These are phyloP conservation scores for Colletotrichum lindemuthianum DNA, from an alignment of 2,329 filamentous ascomycete species.

Conservation along the genomic window DNA sequence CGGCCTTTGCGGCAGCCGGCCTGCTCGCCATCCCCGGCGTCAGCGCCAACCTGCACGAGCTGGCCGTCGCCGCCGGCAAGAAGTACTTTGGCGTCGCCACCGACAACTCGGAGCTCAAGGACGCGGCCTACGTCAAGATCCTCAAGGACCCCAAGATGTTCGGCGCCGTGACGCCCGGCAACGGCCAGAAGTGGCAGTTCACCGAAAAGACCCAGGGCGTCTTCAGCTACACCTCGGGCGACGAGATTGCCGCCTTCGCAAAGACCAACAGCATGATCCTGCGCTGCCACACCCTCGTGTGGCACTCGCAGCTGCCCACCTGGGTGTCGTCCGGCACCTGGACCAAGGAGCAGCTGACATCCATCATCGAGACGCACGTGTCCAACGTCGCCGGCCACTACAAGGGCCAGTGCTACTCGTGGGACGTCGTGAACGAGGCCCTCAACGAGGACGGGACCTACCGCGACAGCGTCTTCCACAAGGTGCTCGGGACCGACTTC, in stretches of 20 bases:
- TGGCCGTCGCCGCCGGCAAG: slow-evolving; percentile 42
- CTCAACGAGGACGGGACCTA: slow-evolving; percentile 54
- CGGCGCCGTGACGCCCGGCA: slow-evolving; percentile 72
- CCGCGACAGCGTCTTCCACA: slow-evolving; percentile 50
- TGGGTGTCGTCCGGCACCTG: slow-evolving; percentile 54
- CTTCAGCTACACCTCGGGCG: slow-evolving; percentile 69
- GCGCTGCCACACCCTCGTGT: slow-evolving; percentile 61
- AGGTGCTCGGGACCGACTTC: slow-evolving; percentile 56
- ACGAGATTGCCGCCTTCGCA: slow-evolving; percentile 61
- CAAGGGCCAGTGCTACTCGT: slow-evolving; percentile 58
- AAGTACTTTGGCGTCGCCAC: slow-evolving; percentile 73
- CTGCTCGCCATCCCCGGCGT: slow-evolving; percentile 30
- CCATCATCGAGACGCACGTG: slow-evolving; percentile 62
- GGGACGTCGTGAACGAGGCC: slow-evolving; percentile 64
- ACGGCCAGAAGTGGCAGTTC: slow-evolving; percentile 71
- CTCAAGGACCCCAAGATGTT: slow-evolving; percentile 69
- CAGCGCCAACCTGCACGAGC: slow-evolving; percentile 48
- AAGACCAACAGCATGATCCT: slow-evolving; percentile 41
- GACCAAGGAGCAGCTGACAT: slow-evolving; percentile 44
- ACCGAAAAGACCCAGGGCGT: slow-evolving; percentile 65
- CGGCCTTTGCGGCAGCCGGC: slow-evolving; percentile 28
- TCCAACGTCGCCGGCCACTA: slow-evolving; percentile 56
- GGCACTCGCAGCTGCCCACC: slow-evolving; percentile 56
- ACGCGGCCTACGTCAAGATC: slow-evolving; percentile 64
- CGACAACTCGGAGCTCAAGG: slow-evolving; percentile 62